Base-by-base conservation (phyloP, 768 basidiomycete species). In the Suillus brevipes region DNA sequence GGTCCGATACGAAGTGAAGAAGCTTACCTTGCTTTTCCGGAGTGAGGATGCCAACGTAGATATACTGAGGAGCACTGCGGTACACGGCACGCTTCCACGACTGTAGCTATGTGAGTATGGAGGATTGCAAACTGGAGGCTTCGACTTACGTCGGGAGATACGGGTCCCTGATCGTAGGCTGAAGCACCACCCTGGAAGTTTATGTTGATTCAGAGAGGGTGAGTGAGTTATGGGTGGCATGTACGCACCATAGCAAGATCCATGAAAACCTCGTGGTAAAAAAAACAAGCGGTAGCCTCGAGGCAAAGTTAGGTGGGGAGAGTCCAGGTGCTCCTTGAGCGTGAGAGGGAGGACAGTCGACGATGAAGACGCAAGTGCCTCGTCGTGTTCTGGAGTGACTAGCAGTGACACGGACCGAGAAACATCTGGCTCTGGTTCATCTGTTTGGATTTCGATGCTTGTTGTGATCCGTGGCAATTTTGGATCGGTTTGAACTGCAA, bases 341-440 rank as follows among this genome's bases (percentile, higher is more conserved):
- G 90, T 91, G 2, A 89, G 84, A 4, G 90, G 89, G 6, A 88
- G 79, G 65, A 90, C 81, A 16, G 89, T 90, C 1, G 89, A 90
- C 4, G 90, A 90, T 0, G 89, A 91, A 2, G 89, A 91, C 1
- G 89, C 87, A 64, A 89, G 78, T 20, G 86, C 81, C 31, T 89
- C 88, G 37, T 82, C 83, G 61, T 67, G 77, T 20, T 76, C 78
- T 18, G 76, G 75, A 28, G 69, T 47, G 10, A 52, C 63, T 12
- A 65, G 68, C 3, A 83, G 82, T 1, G 85, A 84, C 3, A 82
- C 79, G 4, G 84, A 81, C 13, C 83, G 79, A 5, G 83, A 83
- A 8, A 67, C 69, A 59, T 69, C 74, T 0, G 7, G 18, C 13
- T 52, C 60, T 37, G 23, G 63, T 60, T 76, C 78, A 12, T 84